Percentiles rank a stretch among this genome's conserved stretches.
Evolutionary conservation across 345 rosid genomes (phyloP).

Genomic region (Lumnitzera racemosa): DNA sequence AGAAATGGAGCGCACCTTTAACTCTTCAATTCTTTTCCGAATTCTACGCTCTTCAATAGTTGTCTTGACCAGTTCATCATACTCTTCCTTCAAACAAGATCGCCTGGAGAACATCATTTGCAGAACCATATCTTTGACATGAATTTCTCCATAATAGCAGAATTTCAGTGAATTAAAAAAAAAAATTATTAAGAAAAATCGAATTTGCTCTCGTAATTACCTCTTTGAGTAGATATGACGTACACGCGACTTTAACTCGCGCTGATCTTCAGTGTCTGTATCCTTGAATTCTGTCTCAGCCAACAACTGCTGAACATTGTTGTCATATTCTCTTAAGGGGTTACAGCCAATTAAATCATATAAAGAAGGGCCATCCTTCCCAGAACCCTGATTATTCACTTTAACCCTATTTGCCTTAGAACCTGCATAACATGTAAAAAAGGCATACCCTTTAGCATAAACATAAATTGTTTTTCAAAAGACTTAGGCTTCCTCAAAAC

Average conservation of each 20-base stretch:
- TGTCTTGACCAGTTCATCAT: conserved; percentile 65
- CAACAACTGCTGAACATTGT: conserved; percentile 86
- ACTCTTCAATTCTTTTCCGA: conserved; percentile 62
- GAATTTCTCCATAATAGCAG: too few species aligned
- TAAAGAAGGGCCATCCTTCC: conserved; percentile 56
- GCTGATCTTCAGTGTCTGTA: conserved; percentile 80
- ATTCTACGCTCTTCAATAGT: conserved; percentile 65
- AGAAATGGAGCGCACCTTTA: conserved; percentile 37
- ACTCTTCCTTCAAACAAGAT: conserved; percentile 84
- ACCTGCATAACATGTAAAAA: conserved; percentile 26
- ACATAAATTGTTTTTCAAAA: not conserved
- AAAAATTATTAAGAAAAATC: too few species aligned
- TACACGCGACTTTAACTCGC: conserved; percentile 72
- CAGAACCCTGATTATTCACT: conserved; percentile 63
- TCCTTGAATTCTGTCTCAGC: conserved; percentile 98
- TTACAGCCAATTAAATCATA: conserved; percentile 72
- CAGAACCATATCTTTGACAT: too few species aligned
- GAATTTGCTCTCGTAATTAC: conserved; percentile 16
- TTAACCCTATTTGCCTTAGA: conserved; percentile 49
- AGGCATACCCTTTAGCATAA: not conserved
- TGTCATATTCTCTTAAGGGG: conserved; percentile 82
- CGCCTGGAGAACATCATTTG: conserved; percentile 63
- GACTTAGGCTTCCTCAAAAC: not conserved
- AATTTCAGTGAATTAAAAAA: too few species aligned
- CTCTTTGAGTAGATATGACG: conserved; percentile 76